phyloP scores from a whole-genome alignment of 2,329 filamentous ascomycete genomes.

The Ceratocystis cacaofunesta region DNA sequence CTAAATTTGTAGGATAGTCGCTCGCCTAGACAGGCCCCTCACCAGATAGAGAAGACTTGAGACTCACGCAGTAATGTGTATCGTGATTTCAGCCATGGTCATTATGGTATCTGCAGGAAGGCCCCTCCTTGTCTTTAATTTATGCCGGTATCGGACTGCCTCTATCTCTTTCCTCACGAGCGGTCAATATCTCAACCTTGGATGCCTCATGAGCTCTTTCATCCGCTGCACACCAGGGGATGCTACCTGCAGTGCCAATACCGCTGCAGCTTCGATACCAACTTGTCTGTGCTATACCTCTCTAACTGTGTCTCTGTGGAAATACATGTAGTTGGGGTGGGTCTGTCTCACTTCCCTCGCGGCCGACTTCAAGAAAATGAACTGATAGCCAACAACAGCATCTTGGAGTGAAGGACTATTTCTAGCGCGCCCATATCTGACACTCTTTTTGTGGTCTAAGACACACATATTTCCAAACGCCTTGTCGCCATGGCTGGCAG shows the following conservation, averaged over 20 bases:
- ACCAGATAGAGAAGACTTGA: too few relatives aligned
- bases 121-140: too few relatives aligned
- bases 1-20: too few relatives aligned
- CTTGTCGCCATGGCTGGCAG: slow-evolving; percentile 27
- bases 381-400: slow-evolving; percentile 10
- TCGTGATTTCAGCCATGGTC: too few relatives aligned
- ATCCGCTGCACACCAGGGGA: slow-evolving; percentile 29
- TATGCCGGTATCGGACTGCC: too few relatives aligned
- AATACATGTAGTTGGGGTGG: too few relatives aligned
- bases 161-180: too few relatives aligned
- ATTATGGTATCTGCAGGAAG: too few relatives aligned
- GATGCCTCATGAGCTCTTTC: slow-evolving; percentile 27
- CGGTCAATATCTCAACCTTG: not conserved
- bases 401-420: slow-evolving; percentile 29
- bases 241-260: slow-evolving; percentile 27
- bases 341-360: too few relatives aligned
- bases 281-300: slow-evolving; percentile 36
- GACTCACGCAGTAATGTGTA: too few relatives aligned
- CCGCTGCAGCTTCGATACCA: slow-evolving; percentile 40
- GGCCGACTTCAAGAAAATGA: too few relatives aligned
- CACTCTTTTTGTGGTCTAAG: slow-evolving; percentile 31
- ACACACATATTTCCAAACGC: slow-evolving; percentile 28
- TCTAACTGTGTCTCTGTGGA: slow-evolving; percentile 23
- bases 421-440: slow-evolving; percentile 29
- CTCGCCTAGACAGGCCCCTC: too few relatives aligned